Base-by-base conservation (phyloP, 1,139 yeast species). In the Candida pseudocylindracea region DNA sequence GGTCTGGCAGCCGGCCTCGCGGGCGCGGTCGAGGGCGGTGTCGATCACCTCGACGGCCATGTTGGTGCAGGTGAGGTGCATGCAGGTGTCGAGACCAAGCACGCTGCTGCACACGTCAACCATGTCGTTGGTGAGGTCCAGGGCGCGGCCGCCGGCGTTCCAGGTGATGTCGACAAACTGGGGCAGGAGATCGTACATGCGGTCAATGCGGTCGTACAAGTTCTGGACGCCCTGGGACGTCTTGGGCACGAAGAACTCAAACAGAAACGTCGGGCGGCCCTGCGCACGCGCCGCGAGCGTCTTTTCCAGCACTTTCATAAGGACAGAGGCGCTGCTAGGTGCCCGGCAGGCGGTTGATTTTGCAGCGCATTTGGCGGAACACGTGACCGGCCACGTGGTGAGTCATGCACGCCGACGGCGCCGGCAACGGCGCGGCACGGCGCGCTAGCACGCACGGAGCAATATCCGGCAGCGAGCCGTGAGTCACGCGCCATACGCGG, bases 221-320 rank as follows among this genome's bases (percentile, higher is more conserved):
- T 88, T 88, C 51, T 85, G 94, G 27, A 85, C 91, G 50, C 98
- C 98, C 52, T 88, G 95, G 20, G 91, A 64, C 1, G 98, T 88
- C 58, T 88, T 88, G 31, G 98, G 98, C n/a, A 88, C 94, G 50
- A 88, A 88, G 57, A 80, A 88, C 59, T 88, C 98, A 46, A 85
- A 88, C 33, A 96, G 85, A 51, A 80, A 88, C 5, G 95, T 80
- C 4, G 93, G 63, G 3, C 60, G 60, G 4, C 70, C 62, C 10
- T 63, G 56, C 13, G 50, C 39, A 39, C 66, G 72, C 12, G 70
- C 67, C 42, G 54, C 63, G 30, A 46, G 40, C 38, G 67, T 53
- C 45, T 67, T 67, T 32, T 67, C 67, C 6, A 71, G 55, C 40
- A 67, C 59, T 53, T 58, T 66, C 74, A 67, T 67, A 15, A 15